These are phyloP conservation scores for Penicillium brevicompactum DNA, from an alignment of 2,329 filamentous ascomycete species.

Conservation along the genomic window DNA sequence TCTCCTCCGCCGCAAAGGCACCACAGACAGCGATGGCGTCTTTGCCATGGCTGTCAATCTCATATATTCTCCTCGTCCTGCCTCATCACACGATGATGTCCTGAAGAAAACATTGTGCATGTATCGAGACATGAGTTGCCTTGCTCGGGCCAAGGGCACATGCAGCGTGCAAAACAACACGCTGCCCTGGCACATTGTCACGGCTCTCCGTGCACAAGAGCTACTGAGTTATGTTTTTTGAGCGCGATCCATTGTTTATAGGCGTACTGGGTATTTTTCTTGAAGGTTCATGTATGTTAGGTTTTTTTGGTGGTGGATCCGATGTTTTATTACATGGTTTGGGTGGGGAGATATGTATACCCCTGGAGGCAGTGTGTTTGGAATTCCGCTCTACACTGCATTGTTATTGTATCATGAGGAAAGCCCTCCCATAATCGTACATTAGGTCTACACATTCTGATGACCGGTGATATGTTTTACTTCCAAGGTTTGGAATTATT, in stretches of 20 bases:
- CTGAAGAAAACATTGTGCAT: conserved; percentile 46
- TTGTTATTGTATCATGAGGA: background rate
- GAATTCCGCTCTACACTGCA: background rate
- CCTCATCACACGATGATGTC: conserved; percentile 35
- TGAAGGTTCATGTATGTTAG: conserved; percentile 5
- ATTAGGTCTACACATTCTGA: background rate
- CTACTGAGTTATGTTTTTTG: conserved; percentile 45
- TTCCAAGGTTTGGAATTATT: background rate
- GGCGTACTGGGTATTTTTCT: conserved; percentile 10
- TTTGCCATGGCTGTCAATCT: conserved; percentile 46
- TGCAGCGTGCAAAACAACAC: conserved; percentile 42
- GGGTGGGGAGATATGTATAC: conserved; percentile 10
- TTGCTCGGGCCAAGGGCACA: conserved; percentile 47
- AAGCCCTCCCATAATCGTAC: background rate
- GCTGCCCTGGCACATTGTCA: conserved; percentile 53
- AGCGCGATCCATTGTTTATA: conserved; percentile 9
- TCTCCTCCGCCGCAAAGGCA: conserved; percentile 48
- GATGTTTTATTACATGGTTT: conserved; percentile 3
- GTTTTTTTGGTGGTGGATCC: conserved; percentile 6
- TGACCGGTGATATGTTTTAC: background rate
- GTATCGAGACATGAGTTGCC: conserved; percentile 48
- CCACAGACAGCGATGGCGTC: conserved; percentile 44
- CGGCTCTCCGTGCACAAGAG: conserved; percentile 46
- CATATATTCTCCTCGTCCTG: conserved; percentile 36
- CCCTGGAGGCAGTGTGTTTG: conserved; percentile 15